These are phyloP conservation scores for Chalciporus piperatus DNA, from an alignment of 768 basidiomycete genomes.

Conservation along the genomic window DNA sequence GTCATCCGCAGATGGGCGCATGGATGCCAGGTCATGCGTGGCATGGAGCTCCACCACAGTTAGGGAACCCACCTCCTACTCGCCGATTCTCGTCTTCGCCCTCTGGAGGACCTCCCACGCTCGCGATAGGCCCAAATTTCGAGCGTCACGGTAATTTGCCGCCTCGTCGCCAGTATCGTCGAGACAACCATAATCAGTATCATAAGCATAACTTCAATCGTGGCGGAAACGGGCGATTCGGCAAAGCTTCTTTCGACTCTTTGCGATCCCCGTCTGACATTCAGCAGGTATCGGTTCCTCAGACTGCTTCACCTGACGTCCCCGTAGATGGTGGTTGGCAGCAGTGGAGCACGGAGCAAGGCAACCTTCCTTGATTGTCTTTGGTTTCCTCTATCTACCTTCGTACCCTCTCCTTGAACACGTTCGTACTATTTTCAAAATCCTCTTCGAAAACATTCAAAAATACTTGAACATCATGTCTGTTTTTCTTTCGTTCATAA, in stretches of 20 bases:
- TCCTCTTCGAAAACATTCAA: not conserved
- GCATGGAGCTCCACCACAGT: conserved; percentile 20
- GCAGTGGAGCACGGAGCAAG: conserved; percentile 13
- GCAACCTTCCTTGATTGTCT: conserved; percentile 2
- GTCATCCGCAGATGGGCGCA: conserved; percentile 16
- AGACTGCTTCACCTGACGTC: conserved; percentile 8
- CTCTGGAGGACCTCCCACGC: conserved; percentile 12
- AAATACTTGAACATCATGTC: too few relatives aligned
- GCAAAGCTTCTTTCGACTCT: conserved; percentile 15
- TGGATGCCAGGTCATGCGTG: conserved; percentile 29
- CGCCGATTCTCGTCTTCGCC: conserved; percentile 15
- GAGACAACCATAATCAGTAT: conserved; percentile 27
- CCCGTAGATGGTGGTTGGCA: conserved; percentile 20
- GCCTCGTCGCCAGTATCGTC: conserved; percentile 32
- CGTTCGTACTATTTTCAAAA: conserved; percentile 1
- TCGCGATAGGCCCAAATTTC: conserved; percentile 11
- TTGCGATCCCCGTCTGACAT: conserved; percentile 18
- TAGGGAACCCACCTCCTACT: conserved; percentile 12
- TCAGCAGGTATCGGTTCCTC: conserved; percentile 9
- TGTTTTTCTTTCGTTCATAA: too few relatives aligned
- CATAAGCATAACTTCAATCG: conserved; percentile 26
- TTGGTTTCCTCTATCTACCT: conserved; percentile 14
- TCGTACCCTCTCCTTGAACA: not conserved
- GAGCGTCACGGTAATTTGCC: conserved; percentile 23
- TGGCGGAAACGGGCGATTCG: conserved; percentile 18